Conservation (phyloP, 331 rosid genomes). For the Rhamnella rubrinervis region DNA sequence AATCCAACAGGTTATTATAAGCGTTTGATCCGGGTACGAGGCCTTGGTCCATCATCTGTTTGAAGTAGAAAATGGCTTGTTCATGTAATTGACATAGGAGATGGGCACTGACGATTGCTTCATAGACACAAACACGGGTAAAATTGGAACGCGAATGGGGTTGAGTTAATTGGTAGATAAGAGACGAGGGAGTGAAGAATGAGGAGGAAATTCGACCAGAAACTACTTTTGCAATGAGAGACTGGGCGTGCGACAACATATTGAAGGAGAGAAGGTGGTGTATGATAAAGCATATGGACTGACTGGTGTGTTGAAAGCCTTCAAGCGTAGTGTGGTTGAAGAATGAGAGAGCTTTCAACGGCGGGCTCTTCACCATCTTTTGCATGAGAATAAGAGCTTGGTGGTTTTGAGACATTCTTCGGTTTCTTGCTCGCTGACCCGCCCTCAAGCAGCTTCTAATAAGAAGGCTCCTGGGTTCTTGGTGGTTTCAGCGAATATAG, state of each 20-base stretch:
- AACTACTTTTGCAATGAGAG: constrained; percentile 47
- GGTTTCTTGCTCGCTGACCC: neutral
- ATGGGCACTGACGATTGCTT: constrained; percentile 55
- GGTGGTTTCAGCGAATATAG: too few relatives aligned
- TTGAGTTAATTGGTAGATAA: constrained; percentile 43
- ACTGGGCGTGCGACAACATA: constrained; percentile 45
- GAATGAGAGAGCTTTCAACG: constrained; percentile 47
- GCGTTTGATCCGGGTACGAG: constrained; percentile 46
- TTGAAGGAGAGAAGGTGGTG: constrained; percentile 41
- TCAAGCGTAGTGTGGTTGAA: constrained; percentile 39
- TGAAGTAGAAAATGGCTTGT: constrained; percentile 46
- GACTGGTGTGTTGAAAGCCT: constrained; percentile 44
- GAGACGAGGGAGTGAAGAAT: constrained; percentile 41
- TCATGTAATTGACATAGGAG: constrained; percentile 46
- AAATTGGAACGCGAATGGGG: constrained; percentile 21
- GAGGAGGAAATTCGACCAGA: constrained; percentile 45
- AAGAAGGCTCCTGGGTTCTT: neutral
- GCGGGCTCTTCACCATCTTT: constrained; percentile 67
- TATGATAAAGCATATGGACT: constrained; percentile 48
- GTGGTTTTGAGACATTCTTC: constrained; percentile 37
- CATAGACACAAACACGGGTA: constrained; percentile 28
- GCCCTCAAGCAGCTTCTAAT: neutral
- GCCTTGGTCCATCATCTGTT: constrained; percentile 46
- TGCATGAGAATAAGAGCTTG: constrained; percentile 51
- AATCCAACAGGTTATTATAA: constrained; percentile 53